A percentile compares a stretch with the other conserved stretches of the same genome.
Conservation (phyloP, 106 monocot genomes). For the Dioscorea dumetorum region DNA sequence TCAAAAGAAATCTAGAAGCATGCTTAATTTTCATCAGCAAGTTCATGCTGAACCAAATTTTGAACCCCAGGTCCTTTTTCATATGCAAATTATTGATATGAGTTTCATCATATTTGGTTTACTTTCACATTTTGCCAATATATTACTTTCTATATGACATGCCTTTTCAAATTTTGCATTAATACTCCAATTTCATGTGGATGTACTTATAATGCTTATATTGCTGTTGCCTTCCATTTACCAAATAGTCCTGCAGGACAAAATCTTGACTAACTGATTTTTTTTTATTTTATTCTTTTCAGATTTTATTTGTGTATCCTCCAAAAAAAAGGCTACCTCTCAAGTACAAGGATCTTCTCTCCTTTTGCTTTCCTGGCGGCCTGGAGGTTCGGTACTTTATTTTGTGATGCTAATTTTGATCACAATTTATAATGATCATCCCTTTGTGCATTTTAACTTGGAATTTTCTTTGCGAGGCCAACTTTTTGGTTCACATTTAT, state of each 20-base stretch:
- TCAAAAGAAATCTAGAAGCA: slow-evolving; percentile 38
- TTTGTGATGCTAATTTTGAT: background rate
- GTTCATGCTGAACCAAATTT: slow-evolving; percentile 55
- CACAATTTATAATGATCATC: background rate
- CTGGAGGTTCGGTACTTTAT: slow-evolving; percentile 59
- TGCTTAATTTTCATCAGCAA: slow-evolving; percentile 46
- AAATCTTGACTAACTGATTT: background rate
- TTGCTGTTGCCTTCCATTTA: too few relatives aligned
- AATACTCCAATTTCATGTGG: too few relatives aligned
- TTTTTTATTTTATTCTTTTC: slow-evolving; percentile 7
- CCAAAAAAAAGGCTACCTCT: slow-evolving; percentile 83
- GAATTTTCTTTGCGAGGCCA: too few relatives aligned
- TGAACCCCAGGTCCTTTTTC: slow-evolving; percentile 71
- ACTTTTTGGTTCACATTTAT: too few relatives aligned
- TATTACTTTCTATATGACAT: too few relatives aligned
- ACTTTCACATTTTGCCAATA: too few relatives aligned
- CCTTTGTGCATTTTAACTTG: too few relatives aligned
- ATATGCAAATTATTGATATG: background rate
- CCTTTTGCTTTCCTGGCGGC: slow-evolving; percentile 96
- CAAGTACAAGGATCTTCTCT: slow-evolving; percentile 91
- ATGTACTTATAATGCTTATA: too few relatives aligned
- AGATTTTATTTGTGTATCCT: slow-evolving; percentile 98
- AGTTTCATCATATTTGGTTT: too few relatives aligned
- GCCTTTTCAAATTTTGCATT: too few relatives aligned
- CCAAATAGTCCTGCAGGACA: too few relatives aligned